Conservation (phyloP, 2,329 filamentous ascomycete genomes). For the Cladosporium phlei region DNA sequence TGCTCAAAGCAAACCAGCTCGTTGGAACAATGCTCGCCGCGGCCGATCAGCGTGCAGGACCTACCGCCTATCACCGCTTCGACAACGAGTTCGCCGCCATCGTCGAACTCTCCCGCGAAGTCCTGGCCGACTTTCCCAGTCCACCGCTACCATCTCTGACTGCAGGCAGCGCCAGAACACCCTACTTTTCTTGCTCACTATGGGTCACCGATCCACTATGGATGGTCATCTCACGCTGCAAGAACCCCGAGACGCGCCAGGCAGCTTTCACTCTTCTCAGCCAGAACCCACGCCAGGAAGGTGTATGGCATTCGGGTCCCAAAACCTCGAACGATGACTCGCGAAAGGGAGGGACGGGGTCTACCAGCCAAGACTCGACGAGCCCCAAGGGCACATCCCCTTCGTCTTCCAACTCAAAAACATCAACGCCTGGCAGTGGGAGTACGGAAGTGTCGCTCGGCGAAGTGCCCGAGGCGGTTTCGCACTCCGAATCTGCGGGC, state of each 20-base stretch:
- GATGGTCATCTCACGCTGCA: conserved; percentile 32
- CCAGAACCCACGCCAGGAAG: conserved; percentile 31
- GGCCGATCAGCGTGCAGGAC: conserved; percentile 29
- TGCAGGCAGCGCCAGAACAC: conserved; percentile 26
- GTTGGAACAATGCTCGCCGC: conserved; percentile 30
- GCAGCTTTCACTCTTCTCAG: conserved; percentile 30
- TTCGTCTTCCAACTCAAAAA: neutral
- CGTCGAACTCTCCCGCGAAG: conserved; percentile 30
- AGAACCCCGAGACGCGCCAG: conserved; percentile 29
- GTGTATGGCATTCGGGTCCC: conserved; percentile 32
- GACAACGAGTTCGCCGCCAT: conserved; percentile 31
- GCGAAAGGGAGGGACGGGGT: neutral
- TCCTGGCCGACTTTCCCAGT: conserved; percentile 29
- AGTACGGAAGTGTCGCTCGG: conserved; percentile 1
- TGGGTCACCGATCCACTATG: conserved; percentile 33
- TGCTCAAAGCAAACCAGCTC: conserved; percentile 33
- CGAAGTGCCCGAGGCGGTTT: conserved; percentile 9
- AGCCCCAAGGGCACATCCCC: neutral
- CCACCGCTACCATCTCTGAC: conserved; percentile 29
- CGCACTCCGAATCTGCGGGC: neutral
- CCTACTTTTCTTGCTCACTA: conserved; percentile 29
- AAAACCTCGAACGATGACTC: neutral
- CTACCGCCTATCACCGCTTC: conserved; percentile 29
- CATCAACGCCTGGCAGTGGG: neutral
- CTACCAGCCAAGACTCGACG: neutral